Evolutionary conservation across 441 rosid genomes (phyloP).

Genomic region (Gossypium schwendimanii): DNA sequence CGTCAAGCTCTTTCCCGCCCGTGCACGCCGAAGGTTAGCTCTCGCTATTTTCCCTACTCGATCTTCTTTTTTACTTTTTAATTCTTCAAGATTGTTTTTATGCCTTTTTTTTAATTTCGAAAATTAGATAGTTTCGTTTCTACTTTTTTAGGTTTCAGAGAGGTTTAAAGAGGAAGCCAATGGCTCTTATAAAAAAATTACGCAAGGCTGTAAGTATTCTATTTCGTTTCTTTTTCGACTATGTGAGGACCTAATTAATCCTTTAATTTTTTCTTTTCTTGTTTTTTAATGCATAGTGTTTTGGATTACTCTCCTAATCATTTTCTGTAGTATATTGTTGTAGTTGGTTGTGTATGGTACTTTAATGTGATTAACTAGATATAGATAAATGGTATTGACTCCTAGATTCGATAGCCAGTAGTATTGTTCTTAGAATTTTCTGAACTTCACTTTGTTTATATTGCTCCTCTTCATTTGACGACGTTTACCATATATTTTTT

Average conservation of each 20-base stretch:
- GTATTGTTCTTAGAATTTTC: neutral
- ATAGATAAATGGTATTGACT: neutral
- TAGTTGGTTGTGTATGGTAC: neutral
- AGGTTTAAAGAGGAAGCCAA: constrained; percentile 62
- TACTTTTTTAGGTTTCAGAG: constrained; percentile 37
- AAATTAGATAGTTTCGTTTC: neutral
- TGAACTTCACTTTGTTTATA: neutral
- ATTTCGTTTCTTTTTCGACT: neutral
- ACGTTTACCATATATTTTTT: neutral
- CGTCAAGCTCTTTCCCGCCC: constrained; percentile 56
- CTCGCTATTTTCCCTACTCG: neutral
- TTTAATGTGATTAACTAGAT: neutral
- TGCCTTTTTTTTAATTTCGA: neutral
- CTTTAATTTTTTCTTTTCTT: neutral
- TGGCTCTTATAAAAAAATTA: constrained; percentile 67
- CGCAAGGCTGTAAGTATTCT: constrained; percentile 50
- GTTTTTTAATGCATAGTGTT: neutral
- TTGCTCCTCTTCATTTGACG: neutral
- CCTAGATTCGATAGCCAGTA: neutral
- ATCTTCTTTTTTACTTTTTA: neutral
- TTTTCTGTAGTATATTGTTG: neutral
- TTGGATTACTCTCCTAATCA: neutral
- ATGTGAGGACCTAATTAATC: neutral
- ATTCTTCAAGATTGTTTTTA: too few species aligned
- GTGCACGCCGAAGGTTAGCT: constrained; percentile 59